Percentiles rank a stretch among this genome's conserved stretches.
Conservation (phyloP, 2,329 filamentous ascomycete genomes). For the Pezicula radicicola region DNA sequence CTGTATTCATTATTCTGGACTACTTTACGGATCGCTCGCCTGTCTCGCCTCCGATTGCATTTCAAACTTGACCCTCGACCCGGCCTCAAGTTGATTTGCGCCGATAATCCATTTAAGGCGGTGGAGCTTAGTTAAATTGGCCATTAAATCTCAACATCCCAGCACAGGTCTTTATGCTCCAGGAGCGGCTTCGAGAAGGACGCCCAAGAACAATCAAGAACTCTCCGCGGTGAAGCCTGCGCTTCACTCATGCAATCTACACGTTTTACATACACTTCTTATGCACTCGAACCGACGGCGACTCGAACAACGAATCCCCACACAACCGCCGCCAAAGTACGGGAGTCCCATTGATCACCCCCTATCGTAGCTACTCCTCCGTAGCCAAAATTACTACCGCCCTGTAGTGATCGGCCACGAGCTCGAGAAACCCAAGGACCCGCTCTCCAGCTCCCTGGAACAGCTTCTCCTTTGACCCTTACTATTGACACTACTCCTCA, state of each 20-base stretch:
- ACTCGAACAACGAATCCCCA: slow-evolving; percentile 11
- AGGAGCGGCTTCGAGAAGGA: slow-evolving; percentile 5
- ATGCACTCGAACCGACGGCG: slow-evolving; percentile 14
- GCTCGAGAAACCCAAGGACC: slow-evolving; percentile 17
- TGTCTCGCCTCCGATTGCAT: neutral
- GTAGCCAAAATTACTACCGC: slow-evolving; percentile 7
- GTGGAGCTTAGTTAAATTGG: neutral
- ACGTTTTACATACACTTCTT: slow-evolving; percentile 12
- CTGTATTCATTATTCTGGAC: neutral
- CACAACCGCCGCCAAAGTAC: slow-evolving; percentile 4
- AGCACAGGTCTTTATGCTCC: slow-evolving; percentile 12
- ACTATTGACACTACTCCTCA: slow-evolving; percentile 4
- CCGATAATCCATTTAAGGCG: neutral
- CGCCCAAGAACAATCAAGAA: slow-evolving; percentile 5
- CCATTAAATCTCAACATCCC: slow-evolving; percentile 1
- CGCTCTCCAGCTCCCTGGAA: slow-evolving; percentile 26
- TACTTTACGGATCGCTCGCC: no score
- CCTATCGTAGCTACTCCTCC: slow-evolving; percentile 15
- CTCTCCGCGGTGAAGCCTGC: slow-evolving; percentile 16
- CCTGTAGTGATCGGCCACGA: slow-evolving; percentile 26
- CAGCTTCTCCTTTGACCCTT: slow-evolving; percentile 8
- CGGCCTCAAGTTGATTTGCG: neutral
- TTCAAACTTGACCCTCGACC: neutral
- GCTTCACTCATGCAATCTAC: slow-evolving; percentile 18
- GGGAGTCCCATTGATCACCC: slow-evolving; percentile 4